Base-by-base conservation (phyloP, 768 basidiomycete species). In the Russula griseocarnosa region DNA sequence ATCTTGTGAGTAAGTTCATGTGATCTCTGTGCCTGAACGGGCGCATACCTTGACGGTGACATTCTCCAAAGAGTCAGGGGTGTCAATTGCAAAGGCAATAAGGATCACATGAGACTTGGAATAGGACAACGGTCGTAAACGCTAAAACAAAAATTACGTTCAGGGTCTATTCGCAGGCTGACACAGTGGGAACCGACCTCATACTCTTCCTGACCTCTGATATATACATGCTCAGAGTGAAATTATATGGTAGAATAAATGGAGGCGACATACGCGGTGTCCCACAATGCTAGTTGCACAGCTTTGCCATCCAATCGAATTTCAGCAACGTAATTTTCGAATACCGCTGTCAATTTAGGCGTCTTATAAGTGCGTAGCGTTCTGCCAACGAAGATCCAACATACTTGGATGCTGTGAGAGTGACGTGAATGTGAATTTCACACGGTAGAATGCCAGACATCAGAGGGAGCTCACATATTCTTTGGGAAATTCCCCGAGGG, bases 301-400 rank as follows among this genome's bases (percentile, higher is more conserved):
- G 95, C 92, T 76, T 98, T 98, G 69, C 94, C 94, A 76, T 99
- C 97, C 58, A 99, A 80, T 69, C 93, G 82, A 71, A 99, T 98
- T 80, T 99, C 97, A 53, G 97, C 96, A 68, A 98, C 96, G 77
- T 96, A 98, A 73, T 98, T 99, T 76, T 98, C 95, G 72, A 98
- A 98, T 56, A 98, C 90, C 69, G 94, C 94, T 95, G 74, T 44
- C 65, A 60, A 67, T 44, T 42, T 53, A 49, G 50, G 46, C 60
- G 47, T 26, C 49, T 52, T 54, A 36, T 61, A 36, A 28, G 55
- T 58, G 56, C 47, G 57, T 38, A 51, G 57, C 51, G 54, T n/a
- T 54, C 46, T 44, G 51, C 30, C 38, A 52, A 22, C 36, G 38
- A 58, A 40, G 20, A 56, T 36, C 24, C 42, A 28, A 76, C 76